Base-by-base conservation (phyloP, 2,329 filamentous ascomycete species). In the Hymenoscyphus occultus region DNA sequence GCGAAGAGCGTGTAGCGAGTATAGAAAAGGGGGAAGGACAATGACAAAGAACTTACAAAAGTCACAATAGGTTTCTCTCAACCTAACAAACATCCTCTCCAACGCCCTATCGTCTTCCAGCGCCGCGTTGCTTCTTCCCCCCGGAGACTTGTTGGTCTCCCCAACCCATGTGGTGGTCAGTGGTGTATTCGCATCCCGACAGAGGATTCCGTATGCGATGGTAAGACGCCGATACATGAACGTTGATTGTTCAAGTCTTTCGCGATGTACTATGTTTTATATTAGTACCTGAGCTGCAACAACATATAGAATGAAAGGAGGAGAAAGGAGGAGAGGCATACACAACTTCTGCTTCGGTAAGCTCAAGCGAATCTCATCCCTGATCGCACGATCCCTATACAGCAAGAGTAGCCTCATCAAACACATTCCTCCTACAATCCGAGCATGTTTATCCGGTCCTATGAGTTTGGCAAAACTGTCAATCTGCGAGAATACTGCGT, bases 171-270 rank as follows among this genome's bases (percentile, higher is more conserved):
- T 45, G 14, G 61, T 62, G 9, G 67, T 68, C 31, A 70, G 39
- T 1, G 68, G 68, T 13, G 68, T 65, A 12, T 69, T 64, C 1
- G 67, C 45, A 1, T 67, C 68, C 9, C 68, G 64, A 39, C 68
- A 70, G 28, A 70, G 59, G 35, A 64, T 63, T 19, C 64, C 62
- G 19, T 65, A 70, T 7, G 67, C 59, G 28, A 68, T 59, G 7
- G 68, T 64, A 19, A 70, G 40, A 62, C 68, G 60, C 22, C 60
- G 65, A 13, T 70, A 70, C 63, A 70, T 69, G 28, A 64, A 70
- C 10, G 60, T 63, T 13, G 64, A 65, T 31, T 69, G 65, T 39
- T 66, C 68, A 1, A 66, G 56, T 28, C 68, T 65, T 19, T 40
- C 57, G 58, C 65, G 67, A 56, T 69, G 68, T 39, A 61, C 68